Base-by-base conservation (phyloP, 768 basidiomycete genomes). In the Chalciporus pseudorubinellus region DNA sequence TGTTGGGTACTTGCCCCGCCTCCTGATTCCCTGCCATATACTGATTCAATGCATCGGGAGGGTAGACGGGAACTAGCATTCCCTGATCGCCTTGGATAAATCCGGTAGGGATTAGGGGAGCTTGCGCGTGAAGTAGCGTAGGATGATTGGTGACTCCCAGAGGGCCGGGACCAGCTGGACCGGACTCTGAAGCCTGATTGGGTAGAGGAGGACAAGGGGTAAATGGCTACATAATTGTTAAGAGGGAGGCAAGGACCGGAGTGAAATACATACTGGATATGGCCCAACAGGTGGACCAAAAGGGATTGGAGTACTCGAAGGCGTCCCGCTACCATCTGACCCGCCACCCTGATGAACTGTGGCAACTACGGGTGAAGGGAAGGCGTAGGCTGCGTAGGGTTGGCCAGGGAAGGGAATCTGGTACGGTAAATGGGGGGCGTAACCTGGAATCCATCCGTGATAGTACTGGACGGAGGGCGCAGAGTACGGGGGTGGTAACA, bases 21-120 rank as follows among this genome's bases (percentile, higher is more conserved):
- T 64, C 55, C 52, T 73, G 74, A 51, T 66, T 69, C 44, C 73
- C 70, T 20, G 82, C 64, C 80, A 88, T 82, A 58, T 88, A 88
- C 47, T 81, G 80, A 55, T 85, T 79, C 22, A 88, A 74, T 2
- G 82, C 85, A 41, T 89, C 87, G 3, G 82, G 82, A 21, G 78
- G 79, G 62, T 89, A 89, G 28, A 87, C 77, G 20, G 87, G 78
- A 38, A 87, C 79, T 24, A 89, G 73, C n/a, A 80, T 80, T 5
- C 87, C 85, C 45, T 85, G 83, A 49, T 87, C 84, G 48, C 83
- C 82, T 53, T 87, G 85, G 47, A 86, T 79, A 60, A 88, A 89
- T 2, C 85, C 84, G 0, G 82, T 79, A 1, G 86, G 82, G 39
- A 77, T 71, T 11, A 87, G 69, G 16, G 87, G 85, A 4, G 84